Conservation (phyloP, 2,329 filamentous ascomycete species). For the Penicillium glabrum region DNA sequence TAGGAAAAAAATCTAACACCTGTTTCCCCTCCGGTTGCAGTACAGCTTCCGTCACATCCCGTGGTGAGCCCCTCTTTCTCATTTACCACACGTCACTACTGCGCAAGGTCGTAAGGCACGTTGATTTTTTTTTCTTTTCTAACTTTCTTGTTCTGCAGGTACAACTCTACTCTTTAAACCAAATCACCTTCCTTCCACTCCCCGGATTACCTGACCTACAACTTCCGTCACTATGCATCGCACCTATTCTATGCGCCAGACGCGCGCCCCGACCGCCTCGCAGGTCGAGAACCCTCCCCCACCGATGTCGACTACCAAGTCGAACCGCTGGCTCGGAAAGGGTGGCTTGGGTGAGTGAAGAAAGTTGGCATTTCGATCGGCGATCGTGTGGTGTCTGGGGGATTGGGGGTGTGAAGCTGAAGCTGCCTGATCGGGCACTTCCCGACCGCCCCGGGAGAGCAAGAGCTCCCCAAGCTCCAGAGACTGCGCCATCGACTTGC, state of each 20-base stretch:
- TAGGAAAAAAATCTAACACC: neutral
- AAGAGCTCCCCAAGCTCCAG: neutral
- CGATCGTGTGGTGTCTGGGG: neutral
- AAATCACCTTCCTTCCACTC: neutral
- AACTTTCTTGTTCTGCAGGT: slow-evolving; percentile 11
- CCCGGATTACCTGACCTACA: neutral
- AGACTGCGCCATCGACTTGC: neutral
- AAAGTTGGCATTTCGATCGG: neutral
- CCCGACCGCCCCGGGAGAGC: neutral
- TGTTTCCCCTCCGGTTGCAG: neutral
- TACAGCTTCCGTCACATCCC: slow-evolving; percentile 1
- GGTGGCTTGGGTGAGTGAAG: slow-evolving; percentile 75
- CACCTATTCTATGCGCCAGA: slow-evolving; percentile 98
- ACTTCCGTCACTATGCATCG: slow-evolving; percentile 73
- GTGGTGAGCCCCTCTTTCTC: slow-evolving; percentile 6
- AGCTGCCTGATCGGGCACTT: slow-evolving; percentile 12
- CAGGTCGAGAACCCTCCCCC: slow-evolving; percentile 90
- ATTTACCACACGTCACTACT: slow-evolving; percentile 33
- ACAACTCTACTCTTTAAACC: slow-evolving; percentile 1
- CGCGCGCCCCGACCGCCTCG: slow-evolving; percentile 91
- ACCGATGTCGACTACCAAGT: slow-evolving; percentile 87
- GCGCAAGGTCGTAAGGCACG: slow-evolving; percentile 28
- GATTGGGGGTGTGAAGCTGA: neutral
- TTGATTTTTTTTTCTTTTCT: slow-evolving; percentile 4
- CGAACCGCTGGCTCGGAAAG: slow-evolving; percentile 82